Base-by-base conservation (phyloP, 257 asterid genomes). In the Forsythia suspensa region DNA sequence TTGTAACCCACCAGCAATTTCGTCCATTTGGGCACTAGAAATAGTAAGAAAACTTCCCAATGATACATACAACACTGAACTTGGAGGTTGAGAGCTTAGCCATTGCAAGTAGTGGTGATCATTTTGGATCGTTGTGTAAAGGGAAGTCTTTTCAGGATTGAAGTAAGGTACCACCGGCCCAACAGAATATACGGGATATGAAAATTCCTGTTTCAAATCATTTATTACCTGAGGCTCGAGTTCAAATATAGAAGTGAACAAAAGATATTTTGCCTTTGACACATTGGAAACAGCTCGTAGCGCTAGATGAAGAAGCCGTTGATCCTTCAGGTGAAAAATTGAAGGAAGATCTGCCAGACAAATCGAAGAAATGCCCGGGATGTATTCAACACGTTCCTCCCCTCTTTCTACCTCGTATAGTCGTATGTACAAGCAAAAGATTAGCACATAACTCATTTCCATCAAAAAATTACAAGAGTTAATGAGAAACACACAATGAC, bases 11-110 rank as follows among this genome's bases (percentile, higher is more conserved):
- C 70, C 82, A 4, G 89, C 86, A 2, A 92, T 83, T 79, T 89
- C 96, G 8, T 91, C 92, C 89, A 89, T 80, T 71, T 93, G 94
- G 55, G 84, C 85, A 29, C 63, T 68, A 0, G 92, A 88, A 12
- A 88, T 88, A 0, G 98, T 88, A 40, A 91, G 88, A 29, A 91
- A 93, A 73, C 96, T 91, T 5, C 97, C 97, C 76, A 89, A 82
- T 0, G 96, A 89, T 18, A 93, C 80, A 75, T 93, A 93, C 21
- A 93, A 55, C 8, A 93, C 96, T 0, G 96, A 90, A 73, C 77
- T 71, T 20, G 63, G 85, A 0, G 96, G 92, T 65, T 93, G 97
- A n/a, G 89, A 81, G 83, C 88, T 82, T 18, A 93, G 79, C 98
- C 98, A 93, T 3, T 68, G 72, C 13, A 92, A 76, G 73, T 88